A percentile compares a stretch with the other conserved stretches of the same genome.
phyloP scores from a whole-genome alignment of 345 rosid genomes.

The Eucalyptus tenuipes region DNA sequence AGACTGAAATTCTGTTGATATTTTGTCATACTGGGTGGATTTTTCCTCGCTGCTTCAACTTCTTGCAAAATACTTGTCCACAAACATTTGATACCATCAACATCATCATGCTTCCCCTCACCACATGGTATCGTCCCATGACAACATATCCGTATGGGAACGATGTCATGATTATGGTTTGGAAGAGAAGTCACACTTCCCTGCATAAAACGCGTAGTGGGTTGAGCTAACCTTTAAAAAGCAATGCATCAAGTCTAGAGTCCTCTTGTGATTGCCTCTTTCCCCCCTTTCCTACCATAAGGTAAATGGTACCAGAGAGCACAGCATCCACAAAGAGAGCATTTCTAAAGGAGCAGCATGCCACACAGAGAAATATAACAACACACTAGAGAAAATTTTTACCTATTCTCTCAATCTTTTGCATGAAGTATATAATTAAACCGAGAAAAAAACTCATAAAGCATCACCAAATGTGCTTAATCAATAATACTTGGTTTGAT shows the following conservation, averaged over 20 bases:
- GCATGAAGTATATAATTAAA: not conserved
- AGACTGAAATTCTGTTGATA: conserved; percentile 69
- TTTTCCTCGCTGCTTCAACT: conserved; percentile 31
- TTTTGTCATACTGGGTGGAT: conserved; percentile 30
- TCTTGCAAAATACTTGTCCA: conserved; percentile 54
- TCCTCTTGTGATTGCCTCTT: not conserved
- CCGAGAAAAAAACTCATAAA: not conserved
- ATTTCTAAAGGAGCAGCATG: not conserved
- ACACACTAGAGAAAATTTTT: not conserved
- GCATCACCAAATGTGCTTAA: not conserved
- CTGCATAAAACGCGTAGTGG: conserved; percentile 21
- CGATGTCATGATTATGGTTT: conserved; percentile 33
- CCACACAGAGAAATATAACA: not conserved
- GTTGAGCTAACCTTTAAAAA: not conserved
- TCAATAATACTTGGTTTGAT: not conserved
- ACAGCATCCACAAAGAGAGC: not conserved
- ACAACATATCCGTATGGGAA: conserved; percentile 50
- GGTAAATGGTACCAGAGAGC: not conserved
- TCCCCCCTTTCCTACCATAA: not conserved
- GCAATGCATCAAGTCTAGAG: not conserved
- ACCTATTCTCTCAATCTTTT: not conserved
- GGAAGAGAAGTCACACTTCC: conserved; percentile 54
- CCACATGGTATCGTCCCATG: conserved; percentile 9
- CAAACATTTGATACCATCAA: conserved; percentile 21
- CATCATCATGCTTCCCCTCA: conserved; percentile 9